phyloP scores from a whole-genome alignment of 2,329 filamentous ascomycete genomes.

The Endocalyx cinctus region DNA sequence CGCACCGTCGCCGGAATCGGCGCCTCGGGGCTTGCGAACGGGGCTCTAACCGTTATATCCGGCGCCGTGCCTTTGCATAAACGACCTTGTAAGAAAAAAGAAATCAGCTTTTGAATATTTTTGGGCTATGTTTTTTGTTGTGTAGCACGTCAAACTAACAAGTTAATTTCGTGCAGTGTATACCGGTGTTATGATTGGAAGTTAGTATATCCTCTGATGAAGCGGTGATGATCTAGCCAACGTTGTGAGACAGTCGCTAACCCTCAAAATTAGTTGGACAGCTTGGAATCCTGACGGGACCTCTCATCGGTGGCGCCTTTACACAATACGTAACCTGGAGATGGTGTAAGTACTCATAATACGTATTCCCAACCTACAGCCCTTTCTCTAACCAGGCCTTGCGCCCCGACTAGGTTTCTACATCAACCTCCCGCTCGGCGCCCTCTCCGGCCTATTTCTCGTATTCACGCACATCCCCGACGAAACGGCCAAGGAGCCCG shows the following conservation, averaged over 20 bases:
- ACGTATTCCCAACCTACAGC: not conserved
- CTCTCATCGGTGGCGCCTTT: conserved; percentile 40
- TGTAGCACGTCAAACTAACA: not conserved
- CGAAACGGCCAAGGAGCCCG: not conserved
- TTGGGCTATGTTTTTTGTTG: no score
- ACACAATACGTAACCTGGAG: conserved; percentile 37
- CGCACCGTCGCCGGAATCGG: conserved; percentile 51
- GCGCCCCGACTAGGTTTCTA: conserved; percentile 33
- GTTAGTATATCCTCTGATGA: conserved; percentile 13
- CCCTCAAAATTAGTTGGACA: conserved; percentile 28
- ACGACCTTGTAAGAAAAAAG: conserved; percentile 24
- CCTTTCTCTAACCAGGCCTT: not conserved
- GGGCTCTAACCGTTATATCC: conserved; percentile 46
- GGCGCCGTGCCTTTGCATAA: conserved; percentile 34
- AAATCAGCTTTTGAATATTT: no score
- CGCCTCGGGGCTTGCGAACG: conserved; percentile 46
- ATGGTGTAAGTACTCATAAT: conserved; percentile 30
- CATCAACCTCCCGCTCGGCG: conserved; percentile 39
- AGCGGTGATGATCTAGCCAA: conserved; percentile 1
- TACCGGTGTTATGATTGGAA: conserved; percentile 16
- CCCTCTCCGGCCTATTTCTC: conserved; percentile 12
- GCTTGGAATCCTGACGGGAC: conserved; percentile 42
- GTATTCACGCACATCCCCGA: not conserved
- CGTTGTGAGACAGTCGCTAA: conserved; percentile 8
- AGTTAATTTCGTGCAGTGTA: conserved; percentile 8